Base-by-base conservation (phyloP, 805 yeast genomes). In the Teunomyces lycoperdinae region DNA sequence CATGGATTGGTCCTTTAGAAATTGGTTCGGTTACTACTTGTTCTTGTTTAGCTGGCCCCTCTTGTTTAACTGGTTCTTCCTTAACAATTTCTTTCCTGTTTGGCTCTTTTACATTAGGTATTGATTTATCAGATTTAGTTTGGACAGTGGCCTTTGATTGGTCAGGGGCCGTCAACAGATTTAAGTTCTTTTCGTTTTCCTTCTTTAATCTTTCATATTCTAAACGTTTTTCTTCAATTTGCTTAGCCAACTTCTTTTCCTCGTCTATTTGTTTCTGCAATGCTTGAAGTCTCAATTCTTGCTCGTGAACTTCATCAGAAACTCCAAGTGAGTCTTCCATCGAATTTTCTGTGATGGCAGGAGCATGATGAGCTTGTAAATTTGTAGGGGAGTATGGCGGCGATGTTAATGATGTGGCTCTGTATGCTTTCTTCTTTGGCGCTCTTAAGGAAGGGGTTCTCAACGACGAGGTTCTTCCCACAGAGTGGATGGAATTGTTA, bases 241-340 rank as follows among this genome's bases (percentile, higher is more conserved):
- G 64, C 36, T 62, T 63, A 20, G 74, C 73, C 46, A 66, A 49
- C 14, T 57, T 59, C 56, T 67, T 67, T 52, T 77, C 79, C 47
- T 68, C 55, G 41, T 64, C 70, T 16, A 74, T 61, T 53, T 74
- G 67, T 46, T 62, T 53, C 48, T 68, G 64, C 26, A 73, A 56
- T 36, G 50, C 63, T 47, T 60, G 53, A 42, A 59, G 52, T 41
- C 62, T 64, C 46, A 56, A 48, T 43, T 63, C 66, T n/a, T 57
- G 58, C 39, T 66, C 71, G 14, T 56, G 50, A 29, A 52, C 53
- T 14, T 57, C 61, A 31, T 59, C 51, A 27, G 60, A 33, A 53
- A 62, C 36, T 44, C 52, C 57, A 43, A 64, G 48, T 9, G 56
- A 46, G 16, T 54, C 62, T 42, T 64, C 60, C 42, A 53, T 46